These are phyloP conservation scores for Melanomma pulvis-pyrius DNA, from an alignment of 495 filamentous ascomycete genomes.

Conservation along the genomic window DNA sequence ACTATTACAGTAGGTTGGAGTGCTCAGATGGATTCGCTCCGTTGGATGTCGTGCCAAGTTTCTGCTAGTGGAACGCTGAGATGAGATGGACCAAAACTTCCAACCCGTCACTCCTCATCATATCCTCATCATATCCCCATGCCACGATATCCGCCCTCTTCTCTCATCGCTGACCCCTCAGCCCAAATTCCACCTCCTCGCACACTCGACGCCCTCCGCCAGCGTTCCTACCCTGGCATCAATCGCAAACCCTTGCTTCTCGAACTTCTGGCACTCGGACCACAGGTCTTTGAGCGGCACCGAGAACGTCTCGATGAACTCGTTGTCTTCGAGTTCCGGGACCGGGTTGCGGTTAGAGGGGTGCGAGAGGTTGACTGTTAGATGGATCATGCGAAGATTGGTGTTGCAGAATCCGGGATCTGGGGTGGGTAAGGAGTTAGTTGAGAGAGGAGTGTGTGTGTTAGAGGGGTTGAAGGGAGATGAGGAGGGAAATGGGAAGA, in stretches of 20 bases:
- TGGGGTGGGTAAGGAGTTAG: constrained; percentile 27
- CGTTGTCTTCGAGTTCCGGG: constrained; percentile 80
- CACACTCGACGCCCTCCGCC: constrained; percentile 83
- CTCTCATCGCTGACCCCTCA: too few relatives aligned
- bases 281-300: constrained; percentile 68
- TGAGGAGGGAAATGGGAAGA: neutral
- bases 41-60: too few relatives aligned
- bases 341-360: constrained; percentile 70
- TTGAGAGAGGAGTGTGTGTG: neutral
- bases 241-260: constrained; percentile 77
- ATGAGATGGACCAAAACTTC: too few relatives aligned
- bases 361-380: constrained; percentile 72
- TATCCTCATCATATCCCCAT: too few relatives aligned
- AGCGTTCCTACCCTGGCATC: constrained; percentile 83
- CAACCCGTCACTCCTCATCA: too few relatives aligned
- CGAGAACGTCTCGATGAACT: constrained; percentile 87
- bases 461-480: neutral
- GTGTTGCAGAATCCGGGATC: constrained; percentile 85
- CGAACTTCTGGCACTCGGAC: constrained; percentile 67
- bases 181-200: constrained; percentile 60
- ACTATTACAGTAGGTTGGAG: too few relatives aligned
- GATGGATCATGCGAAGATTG: constrained; percentile 80
- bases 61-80: too few relatives aligned
- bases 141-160: too few relatives aligned
- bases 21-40: too few relatives aligned